Percentiles rank a stretch among this genome's conserved stretches.
Conservation (phyloP, 1,284 basidiomycete species). For the Phellinidium pouzarii region DNA sequence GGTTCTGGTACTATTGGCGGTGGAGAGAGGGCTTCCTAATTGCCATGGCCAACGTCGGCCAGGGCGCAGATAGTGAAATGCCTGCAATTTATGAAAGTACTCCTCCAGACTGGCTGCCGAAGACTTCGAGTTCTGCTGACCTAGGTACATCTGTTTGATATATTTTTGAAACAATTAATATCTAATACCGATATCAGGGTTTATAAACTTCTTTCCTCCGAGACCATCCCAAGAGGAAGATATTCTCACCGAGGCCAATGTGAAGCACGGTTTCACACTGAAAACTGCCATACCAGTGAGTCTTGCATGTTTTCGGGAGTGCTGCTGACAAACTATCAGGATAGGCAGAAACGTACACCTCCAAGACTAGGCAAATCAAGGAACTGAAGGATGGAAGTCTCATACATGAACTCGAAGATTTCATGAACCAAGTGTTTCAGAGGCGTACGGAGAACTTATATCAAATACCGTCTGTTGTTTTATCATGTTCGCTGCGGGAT, state of each 20-base stretch:
- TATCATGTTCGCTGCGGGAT: background rate
- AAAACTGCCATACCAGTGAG: constrained; percentile 57
- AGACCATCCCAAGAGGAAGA: constrained; percentile 83
- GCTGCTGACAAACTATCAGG: background rate
- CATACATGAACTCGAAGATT: constrained; percentile 63
- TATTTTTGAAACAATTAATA: constrained; percentile 4
- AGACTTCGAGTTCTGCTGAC: constrained; percentile 57
- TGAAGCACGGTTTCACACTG: constrained; percentile 73
- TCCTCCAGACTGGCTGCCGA: constrained; percentile 67
- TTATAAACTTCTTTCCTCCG: constrained; percentile 82
- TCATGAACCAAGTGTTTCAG: constrained; percentile 75
- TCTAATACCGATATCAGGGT: constrained; percentile 45
- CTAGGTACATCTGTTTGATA: constrained; percentile 40
- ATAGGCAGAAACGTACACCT: constrained; percentile 62
- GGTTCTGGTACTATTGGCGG: no score
- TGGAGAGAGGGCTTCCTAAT: background rate
- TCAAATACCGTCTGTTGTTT: constrained; percentile 49
- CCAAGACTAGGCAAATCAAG: constrained; percentile 47
- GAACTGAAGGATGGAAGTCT: constrained; percentile 45
- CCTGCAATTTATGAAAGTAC: constrained; percentile 57
- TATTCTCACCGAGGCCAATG: constrained; percentile 64
- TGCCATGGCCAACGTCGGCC: constrained; percentile 15
- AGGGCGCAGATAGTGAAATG: constrained; percentile 22
- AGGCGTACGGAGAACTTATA: constrained; percentile 52
- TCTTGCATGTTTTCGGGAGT: constrained; percentile 10